Percentiles rank a stretch among this genome's conserved stretches.
These are phyloP conservation scores for Backusella tarrabulga DNA, from an alignment of 192 early-diverging fungal species.

Conservation along the genomic window DNA sequence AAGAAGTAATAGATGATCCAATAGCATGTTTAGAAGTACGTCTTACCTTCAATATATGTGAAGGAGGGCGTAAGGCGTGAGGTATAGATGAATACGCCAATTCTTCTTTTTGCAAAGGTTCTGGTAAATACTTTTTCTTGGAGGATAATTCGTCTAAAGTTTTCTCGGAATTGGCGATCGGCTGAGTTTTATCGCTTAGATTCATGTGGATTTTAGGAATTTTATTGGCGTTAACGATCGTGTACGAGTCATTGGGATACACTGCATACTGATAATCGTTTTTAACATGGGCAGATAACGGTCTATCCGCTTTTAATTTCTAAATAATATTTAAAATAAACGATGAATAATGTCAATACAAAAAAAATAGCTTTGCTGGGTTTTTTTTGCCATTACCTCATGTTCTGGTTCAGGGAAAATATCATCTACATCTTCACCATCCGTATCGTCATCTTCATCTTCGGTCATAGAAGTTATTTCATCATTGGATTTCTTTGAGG, in stretches of 20 bases:
- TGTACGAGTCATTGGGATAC: neutral
- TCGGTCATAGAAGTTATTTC: constrained; percentile 11
- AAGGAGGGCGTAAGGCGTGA: constrained; percentile 16
- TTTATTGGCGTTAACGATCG: neutral
- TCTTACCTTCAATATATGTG: constrained; percentile 10
- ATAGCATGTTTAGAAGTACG: neutral
- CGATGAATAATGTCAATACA: neutral
- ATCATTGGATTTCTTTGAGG: constrained; percentile 2
- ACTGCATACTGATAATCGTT: neutral
- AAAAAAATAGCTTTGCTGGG: neutral
- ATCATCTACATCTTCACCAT: constrained; percentile 14
- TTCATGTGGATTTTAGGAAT: neutral
- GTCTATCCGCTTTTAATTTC: neutral
- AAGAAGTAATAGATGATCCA: neutral
- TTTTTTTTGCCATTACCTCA: constrained; percentile 4
- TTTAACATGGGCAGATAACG: neutral
- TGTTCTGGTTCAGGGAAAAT: neutral
- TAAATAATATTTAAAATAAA: neutral
- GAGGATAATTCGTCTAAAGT: neutral
- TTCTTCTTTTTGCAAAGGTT: neutral
- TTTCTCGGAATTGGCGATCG: neutral
- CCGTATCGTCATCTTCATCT: constrained; percentile 10
- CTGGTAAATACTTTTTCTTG: neutral
- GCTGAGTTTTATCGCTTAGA: neutral
- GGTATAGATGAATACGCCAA: neutral